Evolutionary conservation across 2,329 filamentous ascomycete genomes (phyloP).

Genomic region (Aspergillus chevalieri): DNA sequence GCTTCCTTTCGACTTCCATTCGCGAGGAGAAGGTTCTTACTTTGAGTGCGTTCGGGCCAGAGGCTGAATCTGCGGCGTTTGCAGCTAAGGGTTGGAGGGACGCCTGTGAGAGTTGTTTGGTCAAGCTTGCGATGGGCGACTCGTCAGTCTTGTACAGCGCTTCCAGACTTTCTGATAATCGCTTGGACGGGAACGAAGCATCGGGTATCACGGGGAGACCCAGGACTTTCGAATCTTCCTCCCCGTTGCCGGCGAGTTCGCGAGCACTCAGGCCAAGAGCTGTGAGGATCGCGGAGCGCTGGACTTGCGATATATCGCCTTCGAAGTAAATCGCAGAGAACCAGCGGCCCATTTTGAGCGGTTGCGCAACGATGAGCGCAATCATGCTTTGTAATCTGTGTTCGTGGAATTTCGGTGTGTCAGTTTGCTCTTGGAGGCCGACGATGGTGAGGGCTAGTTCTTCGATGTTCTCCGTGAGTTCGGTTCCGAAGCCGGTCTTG

Average conservation of each 20-base stretch:
- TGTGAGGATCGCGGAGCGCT: slow-evolving; percentile 74
- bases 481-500: slow-evolving; percentile 81
- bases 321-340: slow-evolving; percentile 81
- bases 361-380: slow-evolving; percentile 69
- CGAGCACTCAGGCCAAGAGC: slow-evolving; percentile 75
- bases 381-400: slow-evolving; percentile 74
- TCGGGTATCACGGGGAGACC: slow-evolving; percentile 28
- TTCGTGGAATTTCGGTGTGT: slow-evolving; percentile 70
- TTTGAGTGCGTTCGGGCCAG: slow-evolving; percentile 79
- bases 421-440: slow-evolving; percentile 78
- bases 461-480: slow-evolving; percentile 76
- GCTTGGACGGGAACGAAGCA: slow-evolving; percentile 69
- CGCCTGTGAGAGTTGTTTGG: slow-evolving; percentile 59
- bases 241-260: slow-evolving; percentile 73
- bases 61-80: slow-evolving; percentile 69
- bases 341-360: slow-evolving; percentile 73
- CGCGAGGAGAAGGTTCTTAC: slow-evolving; percentile 81
- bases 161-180: slow-evolving; percentile 67
- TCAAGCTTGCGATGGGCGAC: slow-evolving; percentile 61
- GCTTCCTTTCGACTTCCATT: slow-evolving; percentile 57
- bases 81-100: slow-evolving; percentile 80
- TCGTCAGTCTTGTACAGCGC: slow-evolving; percentile 52
- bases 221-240: slow-evolving; percentile 42
- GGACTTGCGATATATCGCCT: slow-evolving; percentile 82
- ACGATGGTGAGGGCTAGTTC: slow-evolving; percentile 72